phyloP scores from a whole-genome alignment of 306 rosid species.

The Gastrolobium bilobum region DNA sequence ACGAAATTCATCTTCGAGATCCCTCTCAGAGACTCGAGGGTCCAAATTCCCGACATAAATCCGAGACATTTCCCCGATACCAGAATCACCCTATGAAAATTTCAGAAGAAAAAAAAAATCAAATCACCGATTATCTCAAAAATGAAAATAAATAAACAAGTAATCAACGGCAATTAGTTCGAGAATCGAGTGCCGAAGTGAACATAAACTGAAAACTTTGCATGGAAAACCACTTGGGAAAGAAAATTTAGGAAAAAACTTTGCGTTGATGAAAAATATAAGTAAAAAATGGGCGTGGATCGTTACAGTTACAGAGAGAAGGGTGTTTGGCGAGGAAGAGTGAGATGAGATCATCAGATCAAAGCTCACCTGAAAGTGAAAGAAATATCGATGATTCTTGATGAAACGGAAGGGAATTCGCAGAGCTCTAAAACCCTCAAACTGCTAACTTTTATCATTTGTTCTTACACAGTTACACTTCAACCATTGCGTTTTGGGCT shows the following conservation, averaged over 20 bases:
- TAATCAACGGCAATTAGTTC: not conserved
- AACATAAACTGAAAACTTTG: conserved; percentile 4
- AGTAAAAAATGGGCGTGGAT: not conserved
- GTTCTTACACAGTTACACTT: not conserved
- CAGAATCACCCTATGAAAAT: conserved; percentile 44
- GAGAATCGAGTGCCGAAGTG: not conserved
- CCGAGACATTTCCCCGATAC: conserved; percentile 70
- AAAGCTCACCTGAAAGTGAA: not conserved
- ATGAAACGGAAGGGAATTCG: conserved; percentile 4
- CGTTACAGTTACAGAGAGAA: conserved; percentile 13
- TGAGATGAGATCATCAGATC: not conserved
- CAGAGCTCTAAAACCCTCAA: not conserved
- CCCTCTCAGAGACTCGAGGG: conserved; percentile 91
- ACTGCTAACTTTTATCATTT: not conserved
- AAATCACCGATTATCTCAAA: not conserved
- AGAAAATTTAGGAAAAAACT: not conserved
- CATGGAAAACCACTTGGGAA: not conserved
- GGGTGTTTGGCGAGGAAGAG: not conserved
- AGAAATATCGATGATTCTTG: not conserved
- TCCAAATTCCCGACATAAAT: conserved; percentile 93
- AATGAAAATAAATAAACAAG: not conserved
- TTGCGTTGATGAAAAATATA: not conserved
- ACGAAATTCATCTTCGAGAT: conserved; percentile 92
- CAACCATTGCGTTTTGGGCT: not conserved
- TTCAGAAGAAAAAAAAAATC: not conserved